A percentile compares a stretch with the other conserved stretches of the same genome.
Evolutionary conservation across 2,329 filamentous ascomycete species (phyloP).

Genomic region (Calycina herbarum): DNA sequence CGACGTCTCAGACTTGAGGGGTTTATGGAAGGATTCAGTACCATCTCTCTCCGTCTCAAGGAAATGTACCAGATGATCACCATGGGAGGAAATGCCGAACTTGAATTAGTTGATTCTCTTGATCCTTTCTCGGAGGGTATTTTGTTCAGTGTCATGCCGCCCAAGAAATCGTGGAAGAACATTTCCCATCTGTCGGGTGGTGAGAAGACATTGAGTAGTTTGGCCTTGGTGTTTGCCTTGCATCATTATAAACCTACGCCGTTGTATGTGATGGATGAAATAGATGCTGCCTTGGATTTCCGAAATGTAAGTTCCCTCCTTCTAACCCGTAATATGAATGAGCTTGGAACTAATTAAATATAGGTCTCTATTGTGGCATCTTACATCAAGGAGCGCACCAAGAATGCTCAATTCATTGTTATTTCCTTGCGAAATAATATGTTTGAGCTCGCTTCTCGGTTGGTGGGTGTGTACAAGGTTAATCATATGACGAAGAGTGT

Average conservation of each 20-base stretch:
- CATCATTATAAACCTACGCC: slow-evolving; percentile 98
- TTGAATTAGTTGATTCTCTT: slow-evolving; percentile 92
- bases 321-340: slow-evolving; percentile 14
- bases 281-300: slow-evolving; percentile 97
- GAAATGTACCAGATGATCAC: slow-evolving; percentile 99
- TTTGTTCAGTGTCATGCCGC: slow-evolving; percentile 96
- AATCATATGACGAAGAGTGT: slow-evolving; percentile 98
- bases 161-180: slow-evolving; percentile 99
- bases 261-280: slow-evolving; percentile 99
- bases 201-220: slow-evolving; percentile 91
- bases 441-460: slow-evolving; percentile 94
- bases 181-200: slow-evolving; percentile 94
- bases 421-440: slow-evolving; percentile 98
- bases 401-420: slow-evolving; percentile 99
- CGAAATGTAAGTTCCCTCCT: slow-evolving; percentile 71
- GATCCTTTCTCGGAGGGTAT: slow-evolving; percentile 98
- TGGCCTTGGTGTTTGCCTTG: slow-evolving; percentile 95
- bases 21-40: slow-evolving; percentile 97
- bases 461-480: slow-evolving; percentile 98
- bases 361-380: slow-evolving; percentile 96
- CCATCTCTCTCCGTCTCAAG: slow-evolving; percentile 91
- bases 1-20: slow-evolving; percentile 87
- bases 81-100: slow-evolving; percentile 97
- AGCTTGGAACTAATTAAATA: background rate
- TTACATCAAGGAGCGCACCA: slow-evolving; percentile 98